phyloP scores from a whole-genome alignment of 2,329 filamentous ascomycete genomes.

The Geosmithia flava region DNA sequence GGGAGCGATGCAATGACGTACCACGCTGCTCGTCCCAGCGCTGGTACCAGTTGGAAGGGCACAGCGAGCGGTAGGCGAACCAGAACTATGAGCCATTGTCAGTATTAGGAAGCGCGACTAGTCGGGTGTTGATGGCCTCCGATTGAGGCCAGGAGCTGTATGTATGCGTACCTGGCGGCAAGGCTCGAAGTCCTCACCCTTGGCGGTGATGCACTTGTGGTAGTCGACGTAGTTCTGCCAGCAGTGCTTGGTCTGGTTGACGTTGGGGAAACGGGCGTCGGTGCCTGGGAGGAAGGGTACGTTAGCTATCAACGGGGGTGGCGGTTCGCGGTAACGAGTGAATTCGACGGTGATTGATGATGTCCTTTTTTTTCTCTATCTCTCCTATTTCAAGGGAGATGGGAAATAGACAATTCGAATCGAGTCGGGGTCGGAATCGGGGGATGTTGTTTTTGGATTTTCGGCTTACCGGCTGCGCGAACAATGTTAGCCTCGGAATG shows the following conservation, averaged over 20 bases:
- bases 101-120: not conserved
- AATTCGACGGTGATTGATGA: constrained; percentile 7
- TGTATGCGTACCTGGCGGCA: constrained; percentile 73
- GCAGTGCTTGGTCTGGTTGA: constrained; percentile 99
- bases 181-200: constrained; percentile 95
- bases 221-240: constrained; percentile 99
- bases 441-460: constrained; percentile 8
- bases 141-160: not conserved
- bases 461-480: constrained; percentile 30
- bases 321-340: constrained; percentile 13
- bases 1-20: constrained; percentile 29
- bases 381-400: not conserved
- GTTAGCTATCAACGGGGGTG: constrained; percentile 2
- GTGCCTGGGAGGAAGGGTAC: constrained; percentile 50
- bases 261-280: constrained; percentile 97
- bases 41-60: constrained; percentile 86
- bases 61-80: constrained; percentile 92
- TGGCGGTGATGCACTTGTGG: constrained; percentile 98
- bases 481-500: constrained; percentile 27
- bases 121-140: not conserved
- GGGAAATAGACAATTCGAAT: not conserved
- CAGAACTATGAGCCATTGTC: constrained; percentile 58
- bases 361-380: no score
- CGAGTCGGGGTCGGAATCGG: constrained; percentile 5
- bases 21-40: constrained; percentile 97